phyloP scores from a whole-genome alignment of 2,329 filamentous ascomycete genomes.

The Venturia pyrina region DNA sequence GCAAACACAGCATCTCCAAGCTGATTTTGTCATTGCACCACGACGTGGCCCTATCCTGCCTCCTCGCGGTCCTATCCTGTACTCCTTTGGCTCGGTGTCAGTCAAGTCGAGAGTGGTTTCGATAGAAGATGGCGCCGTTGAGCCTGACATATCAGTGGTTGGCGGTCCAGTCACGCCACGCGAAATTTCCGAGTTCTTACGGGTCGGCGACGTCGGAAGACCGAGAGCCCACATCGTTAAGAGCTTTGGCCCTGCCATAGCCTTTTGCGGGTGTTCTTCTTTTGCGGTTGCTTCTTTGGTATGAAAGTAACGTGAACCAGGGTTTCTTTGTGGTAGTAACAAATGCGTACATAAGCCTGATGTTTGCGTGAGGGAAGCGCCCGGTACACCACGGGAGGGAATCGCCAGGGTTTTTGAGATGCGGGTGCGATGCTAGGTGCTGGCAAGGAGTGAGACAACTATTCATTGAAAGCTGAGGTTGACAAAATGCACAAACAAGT shows the following conservation, averaged over 20 bases:
- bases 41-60: neutral
- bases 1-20: conserved; percentile 3
- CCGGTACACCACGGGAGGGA: neutral
- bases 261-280: neutral
- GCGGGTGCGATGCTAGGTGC: neutral
- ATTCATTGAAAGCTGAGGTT: neutral
- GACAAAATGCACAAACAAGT: neutral
- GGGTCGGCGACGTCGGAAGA: neutral
- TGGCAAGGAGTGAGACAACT: neutral
- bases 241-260: neutral
- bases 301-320: neutral
- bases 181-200: neutral
- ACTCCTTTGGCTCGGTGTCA: neutral
- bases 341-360: neutral
- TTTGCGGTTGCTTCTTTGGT: neutral
- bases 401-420: neutral
- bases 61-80: neutral
- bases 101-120: neutral
- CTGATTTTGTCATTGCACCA: neutral
- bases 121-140: neutral
- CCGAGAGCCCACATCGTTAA: neutral
- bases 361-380: neutral
- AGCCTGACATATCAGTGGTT: neutral
- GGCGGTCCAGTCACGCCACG: neutral
- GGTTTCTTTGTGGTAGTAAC: neutral